phyloP scores from a whole-genome alignment of 2,329 filamentous ascomycete species.

The Madurella mycetomatis region DNA sequence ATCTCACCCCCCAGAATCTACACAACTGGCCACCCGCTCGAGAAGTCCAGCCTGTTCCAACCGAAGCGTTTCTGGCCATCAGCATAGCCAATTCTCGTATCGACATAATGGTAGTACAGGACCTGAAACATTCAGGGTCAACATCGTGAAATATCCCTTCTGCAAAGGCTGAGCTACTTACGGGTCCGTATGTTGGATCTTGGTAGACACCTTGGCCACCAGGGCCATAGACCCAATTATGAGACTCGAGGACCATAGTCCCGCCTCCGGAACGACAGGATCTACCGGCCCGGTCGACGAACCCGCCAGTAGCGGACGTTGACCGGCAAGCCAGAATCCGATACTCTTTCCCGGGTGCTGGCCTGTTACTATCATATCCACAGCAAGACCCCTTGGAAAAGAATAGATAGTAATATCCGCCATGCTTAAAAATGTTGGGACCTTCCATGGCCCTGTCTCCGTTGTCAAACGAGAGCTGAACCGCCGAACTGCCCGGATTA shows the following conservation, averaged over 20 bases:
- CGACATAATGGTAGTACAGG: conserved; percentile 57
- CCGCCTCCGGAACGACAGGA: conserved; percentile 54
- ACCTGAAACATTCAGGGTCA: conserved; percentile 33
- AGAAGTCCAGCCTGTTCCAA: conserved; percentile 20
- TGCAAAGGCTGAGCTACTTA: neutral
- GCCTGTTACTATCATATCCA: conserved; percentile 45
- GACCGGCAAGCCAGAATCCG: conserved; percentile 58
- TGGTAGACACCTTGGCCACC: conserved; percentile 58
- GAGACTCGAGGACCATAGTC: conserved; percentile 52
- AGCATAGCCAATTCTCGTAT: conserved; percentile 20
- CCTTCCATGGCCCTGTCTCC: conserved; percentile 49
- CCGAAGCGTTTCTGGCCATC: conserved; percentile 22
- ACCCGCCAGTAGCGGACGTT: conserved; percentile 45
- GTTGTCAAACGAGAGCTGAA: conserved; percentile 50
- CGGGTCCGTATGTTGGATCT: conserved; percentile 41
- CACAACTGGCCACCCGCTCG: conserved; percentile 20
- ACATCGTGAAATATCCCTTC: neutral
- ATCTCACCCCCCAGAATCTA: neutral
- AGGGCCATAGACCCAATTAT: conserved; percentile 57
- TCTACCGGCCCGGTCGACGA: conserved; percentile 49
- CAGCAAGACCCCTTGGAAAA: conserved; percentile 58
- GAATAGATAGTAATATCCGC: conserved; percentile 58
- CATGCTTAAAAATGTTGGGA: conserved; percentile 48
- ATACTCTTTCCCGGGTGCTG: conserved; percentile 55
- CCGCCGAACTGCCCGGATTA: conserved; percentile 25